Base-by-base conservation (phyloP, 2,329 filamentous ascomycete genomes). In the Penicillium fuscoglaucum region DNA sequence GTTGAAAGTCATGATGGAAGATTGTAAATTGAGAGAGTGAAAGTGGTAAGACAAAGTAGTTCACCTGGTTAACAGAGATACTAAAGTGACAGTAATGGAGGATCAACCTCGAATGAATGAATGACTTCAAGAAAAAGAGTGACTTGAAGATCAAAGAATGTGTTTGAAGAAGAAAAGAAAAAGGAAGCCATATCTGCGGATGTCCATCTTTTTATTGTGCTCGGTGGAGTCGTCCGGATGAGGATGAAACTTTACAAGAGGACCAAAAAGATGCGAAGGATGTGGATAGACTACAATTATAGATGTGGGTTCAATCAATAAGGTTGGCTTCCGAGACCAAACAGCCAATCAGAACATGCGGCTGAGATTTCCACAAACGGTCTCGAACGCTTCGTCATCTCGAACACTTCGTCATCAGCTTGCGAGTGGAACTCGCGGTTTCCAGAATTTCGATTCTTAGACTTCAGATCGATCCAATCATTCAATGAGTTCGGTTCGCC, bases 1-100 rank as follows among this genome's bases (percentile, higher is more conserved):
- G 60, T 61, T 67, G 61, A 61, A 57, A 33, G 33, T 57, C 55
- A 57, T 57, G 51, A 54, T 57, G 55, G 50, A 57, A 48, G 46
- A n/a, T 54, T 57, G 55, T 54, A 29, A 6, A 53, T 37, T 37
- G 54, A 57, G 19, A 1, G 50, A 57, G 21, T 57, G 55, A 28
- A 54, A 43, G 29, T 43, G 28, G 35, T 57, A 29, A 10, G 53
- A 51, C 12, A 55, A 40, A 35, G 9, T 47, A 44, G 52, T 33
- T 52, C 48, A 40, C 10, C 48, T 57, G 48, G 9, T 52, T 15
- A 19, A 52, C 28, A 57, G 26, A 47, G 49, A 35, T 35, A 56
- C 55, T 33, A 53, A 35, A 54, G 41, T 29, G 50, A 57, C 43
- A 57, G 55, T 54, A 43, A 54, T 52, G 29, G 55, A 57, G 55